Percentiles rank a stretch among this genome's conserved stretches.
These are phyloP conservation scores for Huntiella bhutanensis DNA, from an alignment of 2,329 filamentous ascomycete genomes.

Conservation along the genomic window DNA sequence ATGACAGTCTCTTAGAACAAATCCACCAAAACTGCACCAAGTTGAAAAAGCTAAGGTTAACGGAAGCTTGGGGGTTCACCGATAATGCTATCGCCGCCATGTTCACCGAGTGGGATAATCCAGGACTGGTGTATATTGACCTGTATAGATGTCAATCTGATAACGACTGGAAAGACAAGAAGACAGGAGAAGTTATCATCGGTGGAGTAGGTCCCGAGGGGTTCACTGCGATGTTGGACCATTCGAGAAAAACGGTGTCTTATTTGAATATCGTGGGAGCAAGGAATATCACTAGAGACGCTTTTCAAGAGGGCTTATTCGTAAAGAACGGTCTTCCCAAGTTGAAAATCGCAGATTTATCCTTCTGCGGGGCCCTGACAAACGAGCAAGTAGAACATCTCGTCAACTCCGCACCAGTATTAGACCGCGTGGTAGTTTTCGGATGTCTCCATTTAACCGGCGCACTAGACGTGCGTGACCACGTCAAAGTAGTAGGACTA, in stretches of 20 bases:
- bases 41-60: conserved; percentile 63
- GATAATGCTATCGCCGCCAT: conserved; percentile 55
- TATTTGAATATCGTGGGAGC: conserved; percentile 66
- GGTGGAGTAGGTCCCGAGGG: conserved; percentile 59
- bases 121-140: conserved; percentile 50
- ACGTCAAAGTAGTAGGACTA: conserved; percentile 37
- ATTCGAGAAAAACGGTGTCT: conserved; percentile 50
- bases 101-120: conserved; percentile 61
- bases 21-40: conserved; percentile 51
- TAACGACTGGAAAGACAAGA: conserved; percentile 33
- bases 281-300: conserved; percentile 54
- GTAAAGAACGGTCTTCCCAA: conserved; percentile 42
- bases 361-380: conserved; percentile 52
- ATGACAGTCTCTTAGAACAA: conserved; percentile 49
- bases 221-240: conserved; percentile 65
- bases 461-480: conserved; percentile 33
- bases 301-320: conserved; percentile 58
- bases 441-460: conserved; percentile 42
- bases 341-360: conserved; percentile 55
- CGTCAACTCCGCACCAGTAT: conserved; percentile 42
- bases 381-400: conserved; percentile 45
- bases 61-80: conserved; percentile 55
- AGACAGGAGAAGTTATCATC: conserved; percentile 20
- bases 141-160: conserved; percentile 60
- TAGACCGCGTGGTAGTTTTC: conserved; percentile 42